A percentile compares a stretch with the other conserved stretches of the same genome.
Conservation (phyloP, 1,139 yeast genomes). For the Debaryomycetaceae sp. region DNA sequence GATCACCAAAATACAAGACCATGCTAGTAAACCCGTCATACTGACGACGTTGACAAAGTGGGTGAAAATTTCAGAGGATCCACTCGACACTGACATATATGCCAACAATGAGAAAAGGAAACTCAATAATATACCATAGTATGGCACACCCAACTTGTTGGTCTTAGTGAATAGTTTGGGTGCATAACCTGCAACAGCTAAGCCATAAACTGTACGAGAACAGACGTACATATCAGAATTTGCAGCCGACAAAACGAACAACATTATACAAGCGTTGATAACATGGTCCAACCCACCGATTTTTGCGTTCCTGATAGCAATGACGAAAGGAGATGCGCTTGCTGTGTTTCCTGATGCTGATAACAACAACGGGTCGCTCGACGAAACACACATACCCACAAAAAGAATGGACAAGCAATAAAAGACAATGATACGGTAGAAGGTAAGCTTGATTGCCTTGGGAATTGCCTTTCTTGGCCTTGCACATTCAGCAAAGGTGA, state of each 20-base stretch:
- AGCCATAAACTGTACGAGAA: slow-evolving; percentile 43
- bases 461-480: slow-evolving; percentile 77
- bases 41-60: slow-evolving; percentile 75
- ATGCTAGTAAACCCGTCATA: slow-evolving; percentile 67
- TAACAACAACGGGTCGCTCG: slow-evolving; percentile 48
- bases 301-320: slow-evolving; percentile 45
- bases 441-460: slow-evolving; percentile 70
- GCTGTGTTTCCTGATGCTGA: slow-evolving; percentile 46
- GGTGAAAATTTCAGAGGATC: slow-evolving; percentile 52
- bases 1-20: slow-evolving; percentile 63
- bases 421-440: slow-evolving; percentile 71
- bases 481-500: slow-evolving; percentile 74
- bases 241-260: slow-evolving; percentile 46
- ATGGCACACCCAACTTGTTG: slow-evolving; percentile 37
- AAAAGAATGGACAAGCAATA: slow-evolving; percentile 64
- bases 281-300: slow-evolving; percentile 44
- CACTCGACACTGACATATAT: slow-evolving; percentile 56
- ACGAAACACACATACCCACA: slow-evolving; percentile 74
- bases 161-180: slow-evolving; percentile 49
- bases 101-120: slow-evolving; percentile 37
- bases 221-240: slow-evolving; percentile 49
- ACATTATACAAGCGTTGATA: slow-evolving; percentile 42
- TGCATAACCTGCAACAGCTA: slow-evolving; percentile 45
- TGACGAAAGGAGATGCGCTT: slow-evolving; percentile 73
- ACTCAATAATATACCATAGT: slow-evolving; percentile 13